Base-by-base conservation (phyloP, 2,329 filamentous ascomycete genomes). In the Hyphodiscus sp. region DNA sequence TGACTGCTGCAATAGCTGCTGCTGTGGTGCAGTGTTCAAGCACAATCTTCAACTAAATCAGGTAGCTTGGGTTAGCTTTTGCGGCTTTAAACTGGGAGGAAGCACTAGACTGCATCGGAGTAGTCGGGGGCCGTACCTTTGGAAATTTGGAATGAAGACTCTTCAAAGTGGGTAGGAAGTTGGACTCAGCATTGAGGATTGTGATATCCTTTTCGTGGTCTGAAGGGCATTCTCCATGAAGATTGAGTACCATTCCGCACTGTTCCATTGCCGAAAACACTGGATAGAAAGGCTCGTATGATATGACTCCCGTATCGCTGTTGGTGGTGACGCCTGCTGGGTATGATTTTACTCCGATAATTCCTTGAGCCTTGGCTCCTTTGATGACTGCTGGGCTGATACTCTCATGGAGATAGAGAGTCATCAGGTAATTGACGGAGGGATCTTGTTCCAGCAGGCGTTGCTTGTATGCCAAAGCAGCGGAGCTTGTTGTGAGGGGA, bases 211-310 rank as follows among this genome's bases (percentile, higher is more conserved):
- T 38, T 38, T 66, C 62, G 6, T 61, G 61, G 45, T 67, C 63
- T 18, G 66, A 68, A n/a, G 72, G 85, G 13, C 86, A 81, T 71
- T 96, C 91, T 60, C 91, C 91, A 68, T 96, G 91, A 19, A 96
- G 76, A 72, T 96, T 96, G 45, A 95, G 77, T n/a, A 94, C 79
- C 65, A 95, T 38, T 38, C 85, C 83, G 61, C 91, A 81, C 55
- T 83, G 74, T 67, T 96, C 86, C 91, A 96, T 96, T 62, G 89
- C 87, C n/a, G 78, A 81, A 67, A 96, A 95, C 18, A 91, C 86
- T 13, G 82, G 80, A 67, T 86, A 86, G 71, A 89, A 91, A 30
- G 76, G 71, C 56, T 82, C 80, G 63, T 87, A 80, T 55, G 81
- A 79, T 13, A 85, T 73, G 38, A 91, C 86, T 16, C 87, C 88